These are phyloP conservation scores for Lactarius evosmus DNA, from an alignment of 768 basidiomycete species.

Conservation along the genomic window DNA sequence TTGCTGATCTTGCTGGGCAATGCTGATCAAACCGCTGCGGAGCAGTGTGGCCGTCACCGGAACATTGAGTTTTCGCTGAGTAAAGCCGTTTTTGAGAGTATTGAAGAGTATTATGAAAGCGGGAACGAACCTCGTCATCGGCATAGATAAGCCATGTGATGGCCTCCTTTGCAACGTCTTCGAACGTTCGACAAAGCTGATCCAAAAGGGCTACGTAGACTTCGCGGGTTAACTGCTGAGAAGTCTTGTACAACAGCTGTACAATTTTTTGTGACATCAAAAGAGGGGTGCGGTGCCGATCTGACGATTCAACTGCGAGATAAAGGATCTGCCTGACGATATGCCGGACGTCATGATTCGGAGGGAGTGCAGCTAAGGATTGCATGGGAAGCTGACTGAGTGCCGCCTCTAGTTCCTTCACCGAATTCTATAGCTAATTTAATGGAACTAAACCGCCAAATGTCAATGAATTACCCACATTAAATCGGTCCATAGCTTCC, in stretches of 20 bases:
- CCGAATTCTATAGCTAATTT: constrained; percentile 37
- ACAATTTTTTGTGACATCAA: constrained; percentile 96
- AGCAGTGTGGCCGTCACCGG: constrained; percentile 89
- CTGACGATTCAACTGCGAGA: constrained; percentile 74
- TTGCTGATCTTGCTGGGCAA: constrained; percentile 81
- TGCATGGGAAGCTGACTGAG: constrained; percentile 71
- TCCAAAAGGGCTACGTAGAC: constrained; percentile 89
- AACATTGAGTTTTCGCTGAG: constrained; percentile 92
- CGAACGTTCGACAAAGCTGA: constrained; percentile 82
- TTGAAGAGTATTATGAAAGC: background rate
- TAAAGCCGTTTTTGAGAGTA: constrained; percentile 21
- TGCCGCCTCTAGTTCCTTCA: constrained; percentile 74
- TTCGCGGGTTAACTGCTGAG: constrained; percentile 82
- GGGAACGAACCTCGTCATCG: constrained; percentile 79
- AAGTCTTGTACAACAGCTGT: constrained; percentile 88
- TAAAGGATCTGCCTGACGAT: constrained; percentile 79
- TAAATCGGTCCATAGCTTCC: constrained; percentile 89
- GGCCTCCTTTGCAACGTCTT: constrained; percentile 94
- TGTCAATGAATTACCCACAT: constrained; percentile 43
- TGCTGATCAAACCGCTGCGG: constrained; percentile 75
- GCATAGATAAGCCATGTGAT: constrained; percentile 95
- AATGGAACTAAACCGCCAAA: background rate
- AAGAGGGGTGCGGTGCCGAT: constrained; percentile 83
- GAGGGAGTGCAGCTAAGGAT: constrained; percentile 65
- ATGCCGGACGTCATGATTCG: constrained; percentile 83